Base-by-base conservation (phyloP, 2,329 filamentous ascomycete genomes). In the Akanthomyces lecanii region DNA sequence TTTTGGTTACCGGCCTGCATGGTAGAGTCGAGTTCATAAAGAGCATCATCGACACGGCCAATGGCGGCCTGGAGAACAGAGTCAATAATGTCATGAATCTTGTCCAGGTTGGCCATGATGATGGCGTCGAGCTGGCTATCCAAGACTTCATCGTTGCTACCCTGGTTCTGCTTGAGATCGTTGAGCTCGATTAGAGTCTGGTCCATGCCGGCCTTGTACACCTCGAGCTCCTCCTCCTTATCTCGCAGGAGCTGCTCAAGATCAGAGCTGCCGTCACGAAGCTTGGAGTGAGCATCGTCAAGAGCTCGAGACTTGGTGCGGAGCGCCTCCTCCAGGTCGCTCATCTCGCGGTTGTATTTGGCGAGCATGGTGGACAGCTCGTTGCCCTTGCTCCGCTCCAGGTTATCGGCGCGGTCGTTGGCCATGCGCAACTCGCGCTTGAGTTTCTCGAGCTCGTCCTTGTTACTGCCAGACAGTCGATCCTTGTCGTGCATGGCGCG, bases 1-100 rank as follows among this genome's bases (percentile, higher is more conserved):
- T 96, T 99, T 78, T 98, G 95, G 79, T 99, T 99, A 75, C 95
- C 95, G 47, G 94, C 95, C 75, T 98, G 94, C 92, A 98, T 98
- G 23, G 90, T 90, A 23, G 95, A 98, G 76, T 99, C 95, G 50
- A 99, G 82, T 76, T 99, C 95, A 77, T 99, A 99, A 42, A 99
- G 81, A 50, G 95, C 92, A 76, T 99, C 95, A 71, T 99, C 95
- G 16, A 99, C 93, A 51, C 95, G 89, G 71, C 95, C 88, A 25
- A 98, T 92, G 68, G 93, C 95, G 55, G 91, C 89, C 74, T 98
- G 93, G 45, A 99, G 81, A 4, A 99, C 95, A 0, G 94, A 97
- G 75, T 99, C 95, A 69, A 99, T 96, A 60, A 99, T 94, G 70
- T 96, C 92, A 78, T 96, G 95, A 75, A 99, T 94, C 82, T 97